Percentiles rank a stretch among this genome's conserved stretches.
Evolutionary conservation across 495 filamentous ascomycete genomes (phyloP).

Genomic region (Neurospora sp.): DNA sequence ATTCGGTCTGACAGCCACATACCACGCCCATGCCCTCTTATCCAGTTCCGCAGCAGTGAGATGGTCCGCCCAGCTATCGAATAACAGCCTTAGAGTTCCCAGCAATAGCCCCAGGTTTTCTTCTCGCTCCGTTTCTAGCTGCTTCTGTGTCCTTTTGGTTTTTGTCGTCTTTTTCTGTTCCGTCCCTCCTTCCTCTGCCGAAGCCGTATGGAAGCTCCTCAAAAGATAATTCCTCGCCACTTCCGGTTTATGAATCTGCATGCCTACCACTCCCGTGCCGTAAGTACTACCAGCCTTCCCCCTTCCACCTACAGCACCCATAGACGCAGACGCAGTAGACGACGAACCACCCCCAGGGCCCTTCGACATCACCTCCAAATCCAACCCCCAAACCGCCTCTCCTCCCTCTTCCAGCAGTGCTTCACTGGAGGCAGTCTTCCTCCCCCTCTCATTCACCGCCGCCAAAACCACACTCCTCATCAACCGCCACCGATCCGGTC

Average conservation of each 20-base stretch:
- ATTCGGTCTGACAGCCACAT: slow-evolving; percentile 60
- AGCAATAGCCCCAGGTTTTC: slow-evolving; percentile 57
- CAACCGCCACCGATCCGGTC: slow-evolving; percentile 63
- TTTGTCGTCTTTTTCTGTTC: slow-evolving; percentile 26
- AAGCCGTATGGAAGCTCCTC: slow-evolving; percentile 39
- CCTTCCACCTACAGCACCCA: slow-evolving; percentile 13
- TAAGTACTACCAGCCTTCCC: background rate
- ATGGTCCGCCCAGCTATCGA: slow-evolving; percentile 54
- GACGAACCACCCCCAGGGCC: background rate
- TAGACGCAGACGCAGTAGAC: slow-evolving; percentile 1
- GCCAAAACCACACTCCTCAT: slow-evolving; percentile 40
- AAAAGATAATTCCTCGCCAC: slow-evolving; percentile 50
- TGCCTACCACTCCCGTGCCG: slow-evolving; percentile 22
- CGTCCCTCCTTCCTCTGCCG: background rate
- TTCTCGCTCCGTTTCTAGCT: slow-evolving; percentile 46
- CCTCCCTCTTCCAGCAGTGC: slow-evolving; percentile 20
- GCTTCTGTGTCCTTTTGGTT: slow-evolving; percentile 35
- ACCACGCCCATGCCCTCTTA: slow-evolving; percentile 69
- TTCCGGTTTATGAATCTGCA: slow-evolving; percentile 62
- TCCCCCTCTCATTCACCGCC: slow-evolving; percentile 35
- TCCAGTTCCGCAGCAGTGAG: slow-evolving; percentile 55
- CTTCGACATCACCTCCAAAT: slow-evolving; percentile 49
- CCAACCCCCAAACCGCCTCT: slow-evolving; percentile 66
- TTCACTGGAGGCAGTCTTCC: slow-evolving; percentile 26
- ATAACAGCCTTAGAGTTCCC: slow-evolving; percentile 56